A percentile compares a stretch with the other conserved stretches of the same genome.
These are phyloP conservation scores for Aspergillus alliaceus DNA, from an alignment of 2,329 filamentous ascomycete species.

Conservation along the genomic window DNA sequence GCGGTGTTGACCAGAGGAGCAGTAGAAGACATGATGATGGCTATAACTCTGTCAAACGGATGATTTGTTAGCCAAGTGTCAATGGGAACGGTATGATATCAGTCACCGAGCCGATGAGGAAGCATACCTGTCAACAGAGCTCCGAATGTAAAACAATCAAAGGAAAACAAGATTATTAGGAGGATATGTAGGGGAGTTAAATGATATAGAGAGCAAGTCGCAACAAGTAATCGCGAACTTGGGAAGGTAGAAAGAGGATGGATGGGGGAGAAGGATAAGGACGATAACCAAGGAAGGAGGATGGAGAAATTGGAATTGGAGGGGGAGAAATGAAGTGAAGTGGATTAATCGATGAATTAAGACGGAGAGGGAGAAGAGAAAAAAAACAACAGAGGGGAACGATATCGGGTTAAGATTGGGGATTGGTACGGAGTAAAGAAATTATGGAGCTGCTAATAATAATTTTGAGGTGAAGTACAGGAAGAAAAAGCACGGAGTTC, in stretches of 20 bases:
- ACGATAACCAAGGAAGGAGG: slow-evolving; percentile 20
- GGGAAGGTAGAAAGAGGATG: slow-evolving; percentile 18
- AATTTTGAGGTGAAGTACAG: not conserved
- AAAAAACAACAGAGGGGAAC: slow-evolving; percentile 7
- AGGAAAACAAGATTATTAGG: slow-evolving; percentile 14
- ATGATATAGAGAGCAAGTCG: slow-evolving; percentile 12
- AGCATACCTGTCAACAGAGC: slow-evolving; percentile 24
- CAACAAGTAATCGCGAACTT: slow-evolving; percentile 8
- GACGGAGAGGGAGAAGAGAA: slow-evolving; percentile 14
- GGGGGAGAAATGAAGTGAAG: slow-evolving; percentile 3
- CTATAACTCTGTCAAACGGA: slow-evolving; percentile 18
- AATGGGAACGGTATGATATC: not conserved
- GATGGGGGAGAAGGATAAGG: slow-evolving; percentile 23
- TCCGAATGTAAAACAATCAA: slow-evolving; percentile 13
- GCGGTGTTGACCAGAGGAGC: slow-evolving; percentile 50
- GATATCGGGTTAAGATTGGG: slow-evolving; percentile 9
- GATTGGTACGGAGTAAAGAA: slow-evolving; percentile 1
- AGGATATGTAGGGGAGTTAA: slow-evolving; percentile 14
- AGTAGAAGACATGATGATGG: slow-evolving; percentile 62
- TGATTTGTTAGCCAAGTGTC: slow-evolving; percentile 8
- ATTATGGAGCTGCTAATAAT: slow-evolving; percentile 3
- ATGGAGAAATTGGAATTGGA: slow-evolving; percentile 16
- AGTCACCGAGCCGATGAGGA: not conserved
- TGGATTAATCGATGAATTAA: slow-evolving; percentile 10
- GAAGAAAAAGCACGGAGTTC: not conserved